Evolutionary conservation across 148 eudicot genomes (phyloP), one percentile per base, ranked within the genome.

Genomic region (Linanthus parryae): DNA sequence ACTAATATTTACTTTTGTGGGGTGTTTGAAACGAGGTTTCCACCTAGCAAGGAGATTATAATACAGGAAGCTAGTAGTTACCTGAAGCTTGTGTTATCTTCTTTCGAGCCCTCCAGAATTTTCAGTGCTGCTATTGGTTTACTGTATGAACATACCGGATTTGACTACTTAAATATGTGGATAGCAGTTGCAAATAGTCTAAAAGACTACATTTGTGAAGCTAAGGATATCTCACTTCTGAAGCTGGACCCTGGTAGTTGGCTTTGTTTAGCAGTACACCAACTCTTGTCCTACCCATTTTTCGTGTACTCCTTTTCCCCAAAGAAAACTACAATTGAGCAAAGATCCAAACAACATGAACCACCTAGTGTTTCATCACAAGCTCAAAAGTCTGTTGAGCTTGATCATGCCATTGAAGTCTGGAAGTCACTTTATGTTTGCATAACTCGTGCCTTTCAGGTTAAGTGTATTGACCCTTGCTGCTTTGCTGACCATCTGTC

Each of bases 341-440:
- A 61, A 57, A 35, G 27, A n/a, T 48, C 33, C 55, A 44, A 47
- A 13, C 25, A 55, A 33, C 16, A 44, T 38, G 49, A 35, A 35
- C 63, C 49, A 40, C 48, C 65, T 47, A 17, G 28, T 11, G 25
- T 54, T 52, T 73, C 57, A 5, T 51, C 56, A 10, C 46, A 37
- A 27, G 46, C 59, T 58, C 56, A 59, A 31, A 59, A 34, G 9
- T 52, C 57, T 16, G 58, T 53, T 43, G 69, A 67, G 62, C 64
- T 63, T 53, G 73, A 73, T 52, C 52, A 62, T 56, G 85, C 70
- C 25, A 36, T 46, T 42, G 71, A 81, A 49, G 52, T 38, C 30
- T 90, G 97, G 97, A 65, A 59, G 40, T 68, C 70, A 18, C 82
- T 90, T 42, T 90, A 72, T 77, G 68, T 59, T 52, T 67, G 65